Evolutionary conservation across 352 stramenopile genomes (phyloP).

Genomic region (Aphanomyces cochlioides): DNA sequence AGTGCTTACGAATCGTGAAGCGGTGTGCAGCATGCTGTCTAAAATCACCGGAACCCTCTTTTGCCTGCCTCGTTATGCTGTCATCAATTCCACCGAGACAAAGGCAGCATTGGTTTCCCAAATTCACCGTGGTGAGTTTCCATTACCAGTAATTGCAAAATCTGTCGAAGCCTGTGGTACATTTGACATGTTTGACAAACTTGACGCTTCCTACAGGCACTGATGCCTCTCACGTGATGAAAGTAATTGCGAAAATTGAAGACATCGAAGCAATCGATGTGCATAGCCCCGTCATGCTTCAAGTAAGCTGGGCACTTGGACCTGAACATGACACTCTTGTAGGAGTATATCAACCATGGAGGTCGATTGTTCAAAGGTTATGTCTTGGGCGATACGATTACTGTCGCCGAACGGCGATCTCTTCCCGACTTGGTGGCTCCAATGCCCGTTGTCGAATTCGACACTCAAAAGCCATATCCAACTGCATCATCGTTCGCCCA

Average conservation of each 20-base stretch:
- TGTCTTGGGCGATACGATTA: slow-evolving; percentile 68
- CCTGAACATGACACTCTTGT: background rate
- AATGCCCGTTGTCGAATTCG: slow-evolving; percentile 64
- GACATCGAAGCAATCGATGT: slow-evolving; percentile 48
- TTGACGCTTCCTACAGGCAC: slow-evolving; percentile 41
- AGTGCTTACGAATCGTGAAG: slow-evolving; percentile 64
- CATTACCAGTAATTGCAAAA: slow-evolving; percentile 77
- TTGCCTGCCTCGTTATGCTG: slow-evolving; percentile 49
- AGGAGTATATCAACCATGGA: slow-evolving; percentile 84
- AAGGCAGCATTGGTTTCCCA: slow-evolving; percentile 36
- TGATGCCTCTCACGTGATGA: slow-evolving; percentile 80
- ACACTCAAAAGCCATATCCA: slow-evolving; percentile 77
- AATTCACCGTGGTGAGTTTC: slow-evolving; percentile 42
- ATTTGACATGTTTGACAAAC: slow-evolving; percentile 23
- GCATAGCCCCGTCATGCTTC: slow-evolving; percentile 59
- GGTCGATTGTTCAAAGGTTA: slow-evolving; percentile 79
- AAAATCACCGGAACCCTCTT: slow-evolving; percentile 38
- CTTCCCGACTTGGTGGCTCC: slow-evolving; percentile 58
- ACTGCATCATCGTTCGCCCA: slow-evolving; percentile 42
- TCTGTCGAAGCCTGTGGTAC: slow-evolving; percentile 77
- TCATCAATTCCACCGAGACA: slow-evolving; percentile 38
- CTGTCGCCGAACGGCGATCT: slow-evolving; percentile 69
- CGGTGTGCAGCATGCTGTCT: slow-evolving; percentile 52
- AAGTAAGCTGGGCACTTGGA: slow-evolving; percentile 37
- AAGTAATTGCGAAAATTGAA: slow-evolving; percentile 59